Percentiles rank a stretch among this genome's conserved stretches.
Evolutionary conservation across 78 protist genomes (phyloP).

Genomic region (Dictyostelium purpureum): DNA sequence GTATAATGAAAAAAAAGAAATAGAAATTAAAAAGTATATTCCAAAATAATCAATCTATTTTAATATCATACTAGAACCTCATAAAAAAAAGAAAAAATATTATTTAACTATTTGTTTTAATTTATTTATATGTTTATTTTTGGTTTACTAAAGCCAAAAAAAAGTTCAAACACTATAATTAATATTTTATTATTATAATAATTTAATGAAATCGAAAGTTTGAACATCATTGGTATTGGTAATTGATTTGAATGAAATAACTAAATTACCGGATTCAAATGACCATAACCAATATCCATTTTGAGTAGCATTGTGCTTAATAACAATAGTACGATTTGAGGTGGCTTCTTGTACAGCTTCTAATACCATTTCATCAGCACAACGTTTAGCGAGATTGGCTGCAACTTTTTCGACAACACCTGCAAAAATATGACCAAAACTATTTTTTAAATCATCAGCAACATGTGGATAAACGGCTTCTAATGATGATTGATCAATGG

Average conservation of each 20-base stretch:
- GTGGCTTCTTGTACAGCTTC: background rate
- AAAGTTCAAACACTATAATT: too few relatives aligned
- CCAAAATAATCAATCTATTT: too few relatives aligned
- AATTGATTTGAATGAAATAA: conserved; percentile 13
- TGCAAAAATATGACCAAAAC: background rate
- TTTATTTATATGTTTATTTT: too few relatives aligned
- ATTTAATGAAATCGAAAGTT: conserved; percentile 44
- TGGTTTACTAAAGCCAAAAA: too few relatives aligned
- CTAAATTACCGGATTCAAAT: conserved; percentile 10
- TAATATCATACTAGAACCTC: too few relatives aligned
- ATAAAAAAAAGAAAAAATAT: too few relatives aligned
- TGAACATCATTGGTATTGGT: conserved; percentile 6
- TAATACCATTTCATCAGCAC: background rate
- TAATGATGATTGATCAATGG: background rate
- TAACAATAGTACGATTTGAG: background rate
- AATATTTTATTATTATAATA: conserved; percentile 6
- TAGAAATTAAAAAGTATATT: too few relatives aligned
- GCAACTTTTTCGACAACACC: background rate
- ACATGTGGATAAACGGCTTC: background rate
- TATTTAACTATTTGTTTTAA: too few relatives aligned
- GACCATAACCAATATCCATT: background rate
- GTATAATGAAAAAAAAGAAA: too few relatives aligned
- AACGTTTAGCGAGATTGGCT: background rate
- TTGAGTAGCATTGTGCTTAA: background rate
- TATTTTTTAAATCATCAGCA: background rate